phyloP scores from a whole-genome alignment of 2,329 filamentous ascomycete genomes.

The Sclerotinia subarctica region DNA sequence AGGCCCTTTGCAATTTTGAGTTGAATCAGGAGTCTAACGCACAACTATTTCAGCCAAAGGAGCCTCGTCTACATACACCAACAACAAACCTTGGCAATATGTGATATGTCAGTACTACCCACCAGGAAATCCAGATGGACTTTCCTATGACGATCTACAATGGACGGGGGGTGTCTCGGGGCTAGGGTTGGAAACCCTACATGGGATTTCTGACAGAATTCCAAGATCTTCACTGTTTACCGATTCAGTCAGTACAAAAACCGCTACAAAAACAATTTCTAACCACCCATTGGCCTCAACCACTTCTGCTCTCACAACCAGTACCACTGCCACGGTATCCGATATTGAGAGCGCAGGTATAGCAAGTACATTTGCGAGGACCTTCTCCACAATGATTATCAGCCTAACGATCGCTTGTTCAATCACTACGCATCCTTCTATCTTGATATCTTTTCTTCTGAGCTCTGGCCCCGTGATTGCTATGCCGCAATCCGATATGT shows the following conservation, averaged over 20 bases:
- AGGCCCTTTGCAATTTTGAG: too few species aligned
- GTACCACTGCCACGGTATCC: not conserved
- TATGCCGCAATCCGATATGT: not conserved
- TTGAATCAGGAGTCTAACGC: too few species aligned
- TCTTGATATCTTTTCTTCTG: not conserved
- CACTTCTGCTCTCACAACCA: not conserved
- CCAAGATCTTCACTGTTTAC: too few species aligned
- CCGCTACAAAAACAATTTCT: not conserved
- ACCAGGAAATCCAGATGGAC: not conserved
- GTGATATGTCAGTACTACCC: not conserved
- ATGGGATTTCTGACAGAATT: too few species aligned
- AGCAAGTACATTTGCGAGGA: not conserved
- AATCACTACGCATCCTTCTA: not conserved
- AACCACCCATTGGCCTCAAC: too few species aligned
- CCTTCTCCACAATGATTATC: not conserved
- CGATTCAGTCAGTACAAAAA: not conserved
- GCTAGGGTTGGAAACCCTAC: too few species aligned
- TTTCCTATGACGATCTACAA: not conserved
- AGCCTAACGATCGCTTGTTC: not conserved
- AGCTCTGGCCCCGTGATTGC: not conserved
- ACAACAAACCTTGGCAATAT: too few species aligned
- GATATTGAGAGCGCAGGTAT: not conserved
- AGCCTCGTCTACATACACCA: too few species aligned
- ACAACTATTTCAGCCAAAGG: too few species aligned
- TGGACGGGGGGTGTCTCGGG: too few species aligned